A percentile compares a stretch with the other conserved stretches of the same genome.
Conservation (phyloP, 2,329 filamentous ascomycete genomes). For the Beauveria rudraprayagi region DNA sequence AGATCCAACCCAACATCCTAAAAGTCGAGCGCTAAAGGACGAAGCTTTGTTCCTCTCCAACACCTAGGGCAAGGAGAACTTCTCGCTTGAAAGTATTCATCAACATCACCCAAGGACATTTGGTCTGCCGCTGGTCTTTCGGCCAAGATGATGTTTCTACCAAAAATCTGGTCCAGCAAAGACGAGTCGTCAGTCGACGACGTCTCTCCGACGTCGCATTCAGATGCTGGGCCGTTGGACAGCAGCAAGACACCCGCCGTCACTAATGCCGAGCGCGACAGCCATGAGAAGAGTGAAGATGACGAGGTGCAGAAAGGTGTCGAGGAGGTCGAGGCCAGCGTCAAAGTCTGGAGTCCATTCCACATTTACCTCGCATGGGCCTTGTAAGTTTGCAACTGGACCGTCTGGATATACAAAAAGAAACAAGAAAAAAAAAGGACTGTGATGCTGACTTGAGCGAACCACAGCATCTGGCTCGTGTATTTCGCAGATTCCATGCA, state of each 20-base stretch:
- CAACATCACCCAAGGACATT: background rate
- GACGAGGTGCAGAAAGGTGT: background rate
- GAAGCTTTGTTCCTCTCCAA: background rate
- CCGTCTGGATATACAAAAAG: too few species aligned
- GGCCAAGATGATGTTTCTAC: background rate
- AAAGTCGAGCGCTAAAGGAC: background rate
- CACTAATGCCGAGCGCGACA: background rate
- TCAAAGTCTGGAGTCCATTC: background rate
- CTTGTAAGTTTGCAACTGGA: background rate
- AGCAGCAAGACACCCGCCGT: background rate
- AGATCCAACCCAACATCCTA: background rate
- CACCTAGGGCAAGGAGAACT: background rate
- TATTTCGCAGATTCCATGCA: constrained; percentile 24
- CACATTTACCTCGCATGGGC: constrained; percentile 1
- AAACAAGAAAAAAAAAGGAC: background rate
- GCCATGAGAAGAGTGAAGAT: background rate
- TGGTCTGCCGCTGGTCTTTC: background rate
- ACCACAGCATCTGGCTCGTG: constrained; percentile 31
- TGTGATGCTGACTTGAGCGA: background rate
- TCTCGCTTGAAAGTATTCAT: background rate
- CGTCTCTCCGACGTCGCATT: background rate
- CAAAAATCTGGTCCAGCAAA: background rate
- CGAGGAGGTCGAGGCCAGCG: background rate
- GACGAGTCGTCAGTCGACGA: background rate
- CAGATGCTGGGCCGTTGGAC: background rate